Base-by-base conservation (phyloP, 1,284 basidiomycete species). In the Cryptococcus sp. region DNA sequence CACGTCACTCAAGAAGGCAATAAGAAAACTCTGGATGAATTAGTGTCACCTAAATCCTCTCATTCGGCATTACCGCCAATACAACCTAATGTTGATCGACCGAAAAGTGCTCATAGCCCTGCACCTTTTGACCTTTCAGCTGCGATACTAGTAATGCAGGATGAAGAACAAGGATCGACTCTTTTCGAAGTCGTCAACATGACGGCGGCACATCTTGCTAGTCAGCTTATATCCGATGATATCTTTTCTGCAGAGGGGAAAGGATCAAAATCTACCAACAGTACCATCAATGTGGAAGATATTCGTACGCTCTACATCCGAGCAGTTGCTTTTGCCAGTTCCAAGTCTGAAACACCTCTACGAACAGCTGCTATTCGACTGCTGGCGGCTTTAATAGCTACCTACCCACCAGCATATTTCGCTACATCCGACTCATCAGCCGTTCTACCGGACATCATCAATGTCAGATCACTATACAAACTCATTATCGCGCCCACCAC, bases 291-390 rank as follows among this genome's bases (percentile, higher is more conserved):
- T 10, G 15, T 46, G 13, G 53, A 37, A 34, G 53, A 70, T 15
- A 53, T 71, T 4, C 58, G 56, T 13, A 63, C 57, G 3, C 56
- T 74, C 4, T 73, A 71, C 45, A 50, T 44, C 0, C 62, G 65
- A 36, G 67, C 66, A 5, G 61, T 67, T 23, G 53, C 58, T 5
- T 63, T 67, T 44, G 62, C 64, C 31, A 57, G 63, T 13, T 58
- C 63, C 0, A 57, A 58, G 11, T 53, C 61, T 4, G 66, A 70
- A 32, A 55, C 64, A 14, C 37, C 59, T 4, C 57, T 73, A 11
- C 62, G 72, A 5, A 74, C 64, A 4, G 62, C 71, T 3, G 65
- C 71, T 3, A 63, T 73, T 10, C 62, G 72, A 7, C 61, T 74
- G 2, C 62, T 74, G 2, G 68, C 70, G 0, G 68, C 67, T 4